A percentile compares a stretch with the other conserved stretches of the same genome.
These are phyloP conservation scores for Filosporella fistucella DNA, from an alignment of 495 filamentous ascomycete genomes.

Conservation along the genomic window DNA sequence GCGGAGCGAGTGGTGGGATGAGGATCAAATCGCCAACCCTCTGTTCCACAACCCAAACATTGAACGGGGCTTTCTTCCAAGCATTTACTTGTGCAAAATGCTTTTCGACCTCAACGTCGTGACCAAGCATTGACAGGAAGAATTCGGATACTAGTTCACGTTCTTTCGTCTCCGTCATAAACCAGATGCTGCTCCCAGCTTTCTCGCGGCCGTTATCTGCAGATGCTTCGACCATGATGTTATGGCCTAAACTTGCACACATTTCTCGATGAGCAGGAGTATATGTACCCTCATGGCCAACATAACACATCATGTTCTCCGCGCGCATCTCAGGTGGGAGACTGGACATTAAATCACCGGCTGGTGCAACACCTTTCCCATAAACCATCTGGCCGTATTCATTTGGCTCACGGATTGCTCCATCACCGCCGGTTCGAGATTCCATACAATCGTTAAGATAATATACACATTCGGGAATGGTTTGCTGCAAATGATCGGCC, in stretches of 20 bases:
- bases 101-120: constrained; percentile 93
- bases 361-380: constrained; percentile 45
- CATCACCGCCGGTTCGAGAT: constrained; percentile 40
- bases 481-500: constrained; percentile 68
- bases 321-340: constrained; percentile 82
- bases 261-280: constrained; percentile 96
- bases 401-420: constrained; percentile 36
- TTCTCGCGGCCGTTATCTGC: constrained; percentile 64
- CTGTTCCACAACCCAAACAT: constrained; percentile 89
- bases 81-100: constrained; percentile 93
- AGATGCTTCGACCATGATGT: constrained; percentile 94
- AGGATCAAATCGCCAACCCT: constrained; percentile 91
- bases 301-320: constrained; percentile 96
- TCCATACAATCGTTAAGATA: constrained; percentile 80
- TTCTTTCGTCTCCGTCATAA: constrained; percentile 94
- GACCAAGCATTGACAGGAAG: constrained; percentile 84
- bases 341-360: constrained; percentile 91
- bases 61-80: constrained; percentile 89
- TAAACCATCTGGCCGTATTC: constrained; percentile 33
- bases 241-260: constrained; percentile 94
- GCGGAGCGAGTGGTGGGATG: constrained; percentile 91
- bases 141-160: constrained; percentile 84
- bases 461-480: constrained; percentile 74
- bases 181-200: constrained; percentile 90
- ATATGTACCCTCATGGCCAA: constrained; percentile 96